Conservation (phyloP, 208 protist genomes). For the Leishmania tropica region DNA sequence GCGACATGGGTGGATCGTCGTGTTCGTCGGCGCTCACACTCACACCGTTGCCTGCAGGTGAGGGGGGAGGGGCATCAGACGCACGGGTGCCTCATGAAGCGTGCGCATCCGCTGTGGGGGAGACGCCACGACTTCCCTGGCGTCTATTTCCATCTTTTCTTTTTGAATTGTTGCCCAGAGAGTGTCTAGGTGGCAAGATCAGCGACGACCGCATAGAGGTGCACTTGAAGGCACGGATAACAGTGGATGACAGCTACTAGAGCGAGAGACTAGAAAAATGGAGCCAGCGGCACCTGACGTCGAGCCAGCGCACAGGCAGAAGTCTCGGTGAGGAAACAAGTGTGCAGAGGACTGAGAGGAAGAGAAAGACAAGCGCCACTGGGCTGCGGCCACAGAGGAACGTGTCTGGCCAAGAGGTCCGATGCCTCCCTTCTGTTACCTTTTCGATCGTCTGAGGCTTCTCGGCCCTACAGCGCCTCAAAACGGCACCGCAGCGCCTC, state of each 20-base stretch:
- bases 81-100: not conserved
- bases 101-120: not conserved
- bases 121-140: not conserved
- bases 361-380: not conserved
- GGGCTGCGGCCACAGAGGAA: not conserved
- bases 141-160: not conserved
- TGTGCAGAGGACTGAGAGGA: not conserved
- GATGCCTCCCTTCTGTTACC: not conserved
- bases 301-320: not conserved
- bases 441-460: not conserved
- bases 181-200: not conserved
- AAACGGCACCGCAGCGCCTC: not conserved
- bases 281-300: not conserved
- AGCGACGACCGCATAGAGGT: not conserved
- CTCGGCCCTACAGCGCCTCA: not conserved
- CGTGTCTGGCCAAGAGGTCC: not conserved
- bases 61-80: not conserved
- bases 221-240: not conserved
- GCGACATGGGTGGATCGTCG: not conserved
- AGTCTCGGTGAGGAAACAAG: not conserved
- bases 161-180: not conserved
- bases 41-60: not conserved
- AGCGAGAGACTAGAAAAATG: not conserved
- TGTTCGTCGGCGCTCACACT: not conserved
- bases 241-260: not conserved